phyloP scores from a whole-genome alignment of 2,329 filamentous ascomycete species.

The Pezicula carpinea region DNA sequence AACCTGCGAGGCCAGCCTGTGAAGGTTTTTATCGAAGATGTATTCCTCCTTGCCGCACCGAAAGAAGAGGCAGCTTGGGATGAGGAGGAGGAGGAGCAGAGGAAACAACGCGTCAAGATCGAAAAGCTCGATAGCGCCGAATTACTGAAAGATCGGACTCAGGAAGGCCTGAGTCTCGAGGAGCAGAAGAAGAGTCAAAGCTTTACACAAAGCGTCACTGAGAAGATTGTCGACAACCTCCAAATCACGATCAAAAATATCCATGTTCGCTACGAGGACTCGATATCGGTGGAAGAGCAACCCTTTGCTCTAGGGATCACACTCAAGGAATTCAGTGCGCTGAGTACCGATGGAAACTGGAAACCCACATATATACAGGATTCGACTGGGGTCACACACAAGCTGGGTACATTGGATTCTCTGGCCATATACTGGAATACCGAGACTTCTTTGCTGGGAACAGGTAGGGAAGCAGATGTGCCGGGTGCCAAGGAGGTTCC shows the following conservation, averaged over 20 bases:
- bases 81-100: conserved; percentile 82
- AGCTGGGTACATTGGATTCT: conserved; percentile 84
- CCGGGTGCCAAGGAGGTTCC: conserved; percentile 54
- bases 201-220: conserved; percentile 90
- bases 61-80: conserved; percentile 95
- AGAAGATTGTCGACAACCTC: conserved; percentile 96
- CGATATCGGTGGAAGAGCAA: conserved; percentile 89
- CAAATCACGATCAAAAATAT: conserved; percentile 98
- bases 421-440: conserved; percentile 98
- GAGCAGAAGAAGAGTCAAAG: conserved; percentile 98
- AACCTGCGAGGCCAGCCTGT: conserved; percentile 93
- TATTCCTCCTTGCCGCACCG: conserved; percentile 89
- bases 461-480: conserved; percentile 67
- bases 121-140: conserved; percentile 97
- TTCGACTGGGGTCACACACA: conserved; percentile 78
- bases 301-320: conserved; percentile 92
- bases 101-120: conserved; percentile 92
- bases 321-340: conserved; percentile 91
- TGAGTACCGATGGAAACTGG: conserved; percentile 95
- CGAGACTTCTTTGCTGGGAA: conserved; percentile 77
- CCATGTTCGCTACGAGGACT: conserved; percentile 96
- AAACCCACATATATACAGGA: conserved; percentile 93
- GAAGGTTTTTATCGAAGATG: conserved; percentile 92
- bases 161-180: conserved; percentile 89
- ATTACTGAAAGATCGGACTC: conserved; percentile 83